Conservation (phyloP, 2,329 filamentous ascomycete species). For the Colletotrichum kahawae region DNA sequence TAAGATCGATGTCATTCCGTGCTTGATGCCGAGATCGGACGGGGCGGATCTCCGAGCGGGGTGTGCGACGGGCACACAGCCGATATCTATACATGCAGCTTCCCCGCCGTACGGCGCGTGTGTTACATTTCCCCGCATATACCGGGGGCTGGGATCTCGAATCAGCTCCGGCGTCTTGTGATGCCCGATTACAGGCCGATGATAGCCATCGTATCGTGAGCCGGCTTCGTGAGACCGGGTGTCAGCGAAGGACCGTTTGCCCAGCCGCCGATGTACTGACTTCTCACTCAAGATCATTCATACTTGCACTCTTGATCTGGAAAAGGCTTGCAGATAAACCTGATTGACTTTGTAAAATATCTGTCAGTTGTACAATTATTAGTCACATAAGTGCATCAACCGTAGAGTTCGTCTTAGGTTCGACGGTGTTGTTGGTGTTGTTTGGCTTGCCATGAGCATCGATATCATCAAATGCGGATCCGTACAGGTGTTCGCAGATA, state of each 20-base stretch:
- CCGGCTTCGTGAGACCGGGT: neutral
- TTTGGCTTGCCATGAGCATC: neutral
- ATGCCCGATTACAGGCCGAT: neutral
- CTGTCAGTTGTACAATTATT: neutral
- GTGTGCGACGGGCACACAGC: neutral
- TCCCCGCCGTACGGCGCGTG: neutral
- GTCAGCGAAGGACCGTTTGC: neutral
- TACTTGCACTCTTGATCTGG: neutral
- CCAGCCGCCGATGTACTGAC: neutral
- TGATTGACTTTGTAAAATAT: neutral
- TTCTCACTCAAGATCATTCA: neutral
- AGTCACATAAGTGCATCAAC: neutral
- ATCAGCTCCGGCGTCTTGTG: neutral
- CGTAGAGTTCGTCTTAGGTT: neutral
- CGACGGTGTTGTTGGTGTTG: neutral
- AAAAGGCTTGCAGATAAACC: neutral
- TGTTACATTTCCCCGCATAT: neutral
- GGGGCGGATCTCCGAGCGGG: constrained; percentile 1
- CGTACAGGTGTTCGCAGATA: neutral
- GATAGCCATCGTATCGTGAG: neutral
- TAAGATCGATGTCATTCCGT: constrained; percentile 2
- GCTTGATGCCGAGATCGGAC: constrained; percentile 6
- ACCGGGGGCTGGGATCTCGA: neutral
- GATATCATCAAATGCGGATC: neutral
- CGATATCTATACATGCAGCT: neutral